Evolutionary conservation across 176 grass and related monocot species (phyloP), one percentile per base, ranked within the genome.

Genomic region (Calamus simplicifolius): DNA sequence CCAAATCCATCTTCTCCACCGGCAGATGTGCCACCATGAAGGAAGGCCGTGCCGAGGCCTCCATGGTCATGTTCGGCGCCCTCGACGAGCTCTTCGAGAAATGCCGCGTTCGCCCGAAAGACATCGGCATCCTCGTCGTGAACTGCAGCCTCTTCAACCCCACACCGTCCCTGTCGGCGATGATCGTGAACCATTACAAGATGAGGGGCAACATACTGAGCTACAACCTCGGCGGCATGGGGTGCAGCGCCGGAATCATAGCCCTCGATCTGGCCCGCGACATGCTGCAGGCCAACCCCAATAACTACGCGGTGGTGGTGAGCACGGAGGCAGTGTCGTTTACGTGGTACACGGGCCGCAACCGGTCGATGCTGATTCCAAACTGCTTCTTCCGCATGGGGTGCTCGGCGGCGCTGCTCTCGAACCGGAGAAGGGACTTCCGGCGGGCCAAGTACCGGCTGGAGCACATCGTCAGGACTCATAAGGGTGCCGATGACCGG

Each of bases 81-180:
- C 78, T 97, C 4, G 92, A 97, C 72, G 92, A 97, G 79, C 92
- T 97, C n/a, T 97, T 97, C 66, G 92, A 97, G 50, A 91, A 88
- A 77, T 97, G 87, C 75, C 87, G 81, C 63, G 78, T 97, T 54
- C 87, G 93, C 1, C 87, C 93, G 26, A 97, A 91, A 73, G 93
- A 97, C 62, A 81, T 97, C 16, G 87, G 87, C 66, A 74, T 97
- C 3, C 81, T 97, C 10, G 92, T 97, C 5, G 92, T 97, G 6
- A 97, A 97, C 84, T 97, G 92, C 78, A 91, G 87, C 75, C 92
- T 97, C 66, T 97, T 97, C 87, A 97, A 97, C 73, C 92, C 92
- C 4, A 97, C 92, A 0, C 92, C 92, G 1, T 97, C 92, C 0
- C 81, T 97, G 5, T 97, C 92, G 0, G 92, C 92, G 51, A 97